Evolutionary conservation across 768 basidiomycete species (phyloP).

Genomic region (Podaxis carcinomalis): DNA sequence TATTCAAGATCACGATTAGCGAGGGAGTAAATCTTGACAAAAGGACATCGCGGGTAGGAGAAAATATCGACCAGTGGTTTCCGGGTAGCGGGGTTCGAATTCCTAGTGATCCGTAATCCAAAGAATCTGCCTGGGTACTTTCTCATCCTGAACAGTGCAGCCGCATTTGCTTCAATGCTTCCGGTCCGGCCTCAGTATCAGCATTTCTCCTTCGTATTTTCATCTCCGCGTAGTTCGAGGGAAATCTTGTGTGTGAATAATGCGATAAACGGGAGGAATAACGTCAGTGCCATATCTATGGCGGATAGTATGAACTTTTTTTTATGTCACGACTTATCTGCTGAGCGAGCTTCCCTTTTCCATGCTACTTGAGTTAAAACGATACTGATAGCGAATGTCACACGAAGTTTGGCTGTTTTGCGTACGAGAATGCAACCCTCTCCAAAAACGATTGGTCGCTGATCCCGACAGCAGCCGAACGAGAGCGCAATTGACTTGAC

Average conservation of each 20-base stretch:
- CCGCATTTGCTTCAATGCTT: not conserved
- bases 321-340: not conserved
- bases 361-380: no score
- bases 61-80: no score
- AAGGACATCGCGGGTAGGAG: not conserved
- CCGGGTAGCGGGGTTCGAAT: not conserved
- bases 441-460: no score
- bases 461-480: no score
- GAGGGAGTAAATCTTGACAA: not conserved
- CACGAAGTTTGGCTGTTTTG: no score
- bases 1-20: no score
- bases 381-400: no score
- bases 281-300: not conserved
- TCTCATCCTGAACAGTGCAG: not conserved
- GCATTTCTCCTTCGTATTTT: not conserved
- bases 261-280: not conserved
- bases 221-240: conserved; percentile 10
- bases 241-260: not conserved
- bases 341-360: not conserved
- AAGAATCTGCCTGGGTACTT: not conserved
- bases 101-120: not conserved
- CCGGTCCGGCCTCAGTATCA: not conserved
- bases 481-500: no score
- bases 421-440: no score
- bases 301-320: not conserved